Base-by-base conservation (phyloP, 441 rosid species). In the Kokia cookei region DNA sequence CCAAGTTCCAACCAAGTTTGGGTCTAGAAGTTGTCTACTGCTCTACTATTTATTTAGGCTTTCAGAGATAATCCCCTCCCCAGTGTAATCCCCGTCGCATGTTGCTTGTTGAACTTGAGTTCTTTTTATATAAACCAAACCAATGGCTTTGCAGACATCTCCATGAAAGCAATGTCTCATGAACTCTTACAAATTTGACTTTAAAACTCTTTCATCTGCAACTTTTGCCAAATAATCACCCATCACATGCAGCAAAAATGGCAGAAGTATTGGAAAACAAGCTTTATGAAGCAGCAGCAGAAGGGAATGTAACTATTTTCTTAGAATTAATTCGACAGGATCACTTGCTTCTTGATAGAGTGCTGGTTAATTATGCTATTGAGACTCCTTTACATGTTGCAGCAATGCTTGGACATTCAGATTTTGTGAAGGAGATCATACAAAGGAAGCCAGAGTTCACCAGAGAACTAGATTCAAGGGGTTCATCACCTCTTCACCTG, bases 401-500 rank as follows among this genome's bases (percentile, higher is more conserved):
- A 3, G 65, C 76, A 10, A 72, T 81, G 63, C 81, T 72, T 42
- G 81, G 83, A 0, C 83, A 77, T 37, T n/a, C 59, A 3, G 68
- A 68, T 24, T 77, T 81, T n/a, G 78, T 62, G 35, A 51, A 64
- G 51, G 78, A 67, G 15, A 26, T 81, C 14, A 63, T 81, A 13
- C 15, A 24, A 26, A 65, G 47, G 12, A 61, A 64, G 13, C 77
- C 84, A 32, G 69, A 72, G 72, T 73, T 77, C 15, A 80, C 81
- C 59, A 27, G 22, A 24, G 79, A 75, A 65, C 3, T 48, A 13
- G 78, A 78, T 67, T 32, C 48, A 48, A 37, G 54, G 15, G 75
- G 79, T 7, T 63, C 74, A 17, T 50, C 77, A 35, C 53, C 84
- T 51, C 84, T 81, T 29, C 84, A 81, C 58, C 14, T 77, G 9